Evolutionary conservation across 2,329 filamentous ascomycete genomes (phyloP).

Genomic region (Stenocarpella maydis): DNA sequence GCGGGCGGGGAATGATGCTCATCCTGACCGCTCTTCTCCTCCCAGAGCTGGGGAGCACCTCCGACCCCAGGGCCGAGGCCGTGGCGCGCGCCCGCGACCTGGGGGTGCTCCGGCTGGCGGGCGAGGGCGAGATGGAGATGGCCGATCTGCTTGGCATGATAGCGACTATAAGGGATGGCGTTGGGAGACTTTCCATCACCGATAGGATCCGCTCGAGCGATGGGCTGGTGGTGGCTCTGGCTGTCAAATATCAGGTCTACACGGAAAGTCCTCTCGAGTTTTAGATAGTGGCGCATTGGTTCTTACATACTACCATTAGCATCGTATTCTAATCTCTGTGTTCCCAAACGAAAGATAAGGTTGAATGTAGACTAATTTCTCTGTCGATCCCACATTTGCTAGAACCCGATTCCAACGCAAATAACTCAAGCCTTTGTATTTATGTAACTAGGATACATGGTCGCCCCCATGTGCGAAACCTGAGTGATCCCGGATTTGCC

Average conservation of each 20-base stretch:
- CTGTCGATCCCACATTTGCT: no score
- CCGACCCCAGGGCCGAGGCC: conserved; percentile 37
- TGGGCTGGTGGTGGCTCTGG: background rate
- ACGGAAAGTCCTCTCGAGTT: no score
- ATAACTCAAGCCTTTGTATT: no score
- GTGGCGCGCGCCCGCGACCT: conserved; percentile 43
- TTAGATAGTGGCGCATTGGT: no score
- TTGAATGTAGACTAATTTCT: no score
- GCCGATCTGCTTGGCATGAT: conserved; percentile 43
- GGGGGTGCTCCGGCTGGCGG: conserved; percentile 42
- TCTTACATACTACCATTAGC: no score
- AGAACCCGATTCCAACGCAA: no score
- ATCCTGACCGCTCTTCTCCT: conserved; percentile 42
- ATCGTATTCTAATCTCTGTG: no score
- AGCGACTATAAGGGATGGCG: conserved; percentile 39
- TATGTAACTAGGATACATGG: no score
- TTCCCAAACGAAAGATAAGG: no score
- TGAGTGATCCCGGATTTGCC: no score
- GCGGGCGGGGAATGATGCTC: conserved; percentile 40
- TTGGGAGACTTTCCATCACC: conserved; percentile 39
- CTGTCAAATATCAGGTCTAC: background rate
- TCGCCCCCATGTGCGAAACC: no score
- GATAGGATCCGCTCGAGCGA: conserved; percentile 37
- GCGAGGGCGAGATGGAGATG: conserved; percentile 42
- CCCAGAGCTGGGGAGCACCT: conserved; percentile 38